Evolutionary conservation across 768 basidiomycete genomes (phyloP).

Genomic region (Paxillus involutus): DNA sequence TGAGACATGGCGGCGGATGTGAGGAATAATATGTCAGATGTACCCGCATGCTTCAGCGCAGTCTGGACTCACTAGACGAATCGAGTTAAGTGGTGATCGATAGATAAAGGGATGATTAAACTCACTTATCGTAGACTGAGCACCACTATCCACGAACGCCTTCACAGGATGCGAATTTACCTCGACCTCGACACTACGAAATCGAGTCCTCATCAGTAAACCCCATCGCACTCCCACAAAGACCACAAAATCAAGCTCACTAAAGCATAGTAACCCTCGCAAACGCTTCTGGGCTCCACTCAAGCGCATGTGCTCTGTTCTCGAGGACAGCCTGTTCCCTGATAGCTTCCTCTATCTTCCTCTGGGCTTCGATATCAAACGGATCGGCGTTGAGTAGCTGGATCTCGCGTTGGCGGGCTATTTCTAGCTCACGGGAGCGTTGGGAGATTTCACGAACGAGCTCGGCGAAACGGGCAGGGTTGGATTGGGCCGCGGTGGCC

Average conservation of each 20-base stretch:
- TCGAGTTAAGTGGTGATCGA: constrained; percentile 2
- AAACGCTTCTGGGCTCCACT: constrained; percentile 91
- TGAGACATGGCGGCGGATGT: not conserved
- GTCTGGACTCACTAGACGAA: constrained; percentile 76
- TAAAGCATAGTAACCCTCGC: constrained; percentile 97
- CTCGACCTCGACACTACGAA: constrained; percentile 77
- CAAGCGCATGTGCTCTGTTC: constrained; percentile 92
- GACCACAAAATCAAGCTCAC: constrained; percentile 47
- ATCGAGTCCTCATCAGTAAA: constrained; percentile 10
- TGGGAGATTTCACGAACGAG: constrained; percentile 63
- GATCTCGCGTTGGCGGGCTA: constrained; percentile 60
- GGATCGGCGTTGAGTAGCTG: constrained; percentile 81
- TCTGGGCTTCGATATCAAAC: constrained; percentile 89
- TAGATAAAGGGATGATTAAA: not conserved
- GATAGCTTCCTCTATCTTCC: constrained; percentile 91
- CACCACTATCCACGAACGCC: constrained; percentile 98
- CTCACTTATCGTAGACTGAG: constrained; percentile 95
- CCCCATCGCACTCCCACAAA: not conserved
- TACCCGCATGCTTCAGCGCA: constrained; percentile 91
- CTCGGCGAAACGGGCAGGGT: constrained; percentile 75
- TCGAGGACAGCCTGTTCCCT: constrained; percentile 86
- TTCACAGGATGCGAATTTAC: constrained; percentile 90
- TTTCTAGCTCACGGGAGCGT: constrained; percentile 52
- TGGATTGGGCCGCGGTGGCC: constrained; percentile 62
- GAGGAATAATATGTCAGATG: constrained; percentile 22